Evolutionary conservation across 345 rosid genomes (phyloP).

Genomic region (Salix arbutifolia): DNA sequence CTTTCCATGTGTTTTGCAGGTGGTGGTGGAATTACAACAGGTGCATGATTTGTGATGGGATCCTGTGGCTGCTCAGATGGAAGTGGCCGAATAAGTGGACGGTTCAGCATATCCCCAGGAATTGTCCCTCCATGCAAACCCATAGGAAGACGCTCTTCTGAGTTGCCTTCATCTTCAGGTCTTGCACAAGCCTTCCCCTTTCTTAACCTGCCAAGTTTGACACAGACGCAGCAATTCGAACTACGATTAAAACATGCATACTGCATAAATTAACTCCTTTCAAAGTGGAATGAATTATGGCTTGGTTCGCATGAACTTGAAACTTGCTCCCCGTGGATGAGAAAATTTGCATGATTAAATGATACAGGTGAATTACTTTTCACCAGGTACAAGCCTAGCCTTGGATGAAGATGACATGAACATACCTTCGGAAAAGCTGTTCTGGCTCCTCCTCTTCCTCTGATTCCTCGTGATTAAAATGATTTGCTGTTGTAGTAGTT

Average conservation of each 20-base stretch:
- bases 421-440: conserved; percentile 84
- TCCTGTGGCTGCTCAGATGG: conserved; percentile 38
- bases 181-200: conserved; percentile 88
- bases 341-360: background rate
- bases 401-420: background rate
- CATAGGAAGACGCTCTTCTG: conserved; percentile 29
- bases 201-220: conserved; percentile 45
- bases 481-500: conserved; percentile 30
- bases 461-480: conserved; percentile 38
- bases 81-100: conserved; percentile 74
- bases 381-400: background rate
- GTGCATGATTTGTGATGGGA: conserved; percentile 32
- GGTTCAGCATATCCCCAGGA: conserved; percentile 57
- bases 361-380: background rate
- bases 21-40: conserved; percentile 82
- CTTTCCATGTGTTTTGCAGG: conserved; percentile 87
- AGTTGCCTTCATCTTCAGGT: conserved; percentile 68
- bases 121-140: conserved; percentile 52
- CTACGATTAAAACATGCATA: background rate
- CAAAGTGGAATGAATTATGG: background rate
- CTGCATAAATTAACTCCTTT: background rate
- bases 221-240: conserved; percentile 7
- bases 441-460: conserved; percentile 80
- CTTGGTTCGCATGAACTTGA: background rate
- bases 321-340: background rate